These are phyloP conservation scores for Candida insectalens DNA, from an alignment of 805 yeast species.

Conservation along the genomic window DNA sequence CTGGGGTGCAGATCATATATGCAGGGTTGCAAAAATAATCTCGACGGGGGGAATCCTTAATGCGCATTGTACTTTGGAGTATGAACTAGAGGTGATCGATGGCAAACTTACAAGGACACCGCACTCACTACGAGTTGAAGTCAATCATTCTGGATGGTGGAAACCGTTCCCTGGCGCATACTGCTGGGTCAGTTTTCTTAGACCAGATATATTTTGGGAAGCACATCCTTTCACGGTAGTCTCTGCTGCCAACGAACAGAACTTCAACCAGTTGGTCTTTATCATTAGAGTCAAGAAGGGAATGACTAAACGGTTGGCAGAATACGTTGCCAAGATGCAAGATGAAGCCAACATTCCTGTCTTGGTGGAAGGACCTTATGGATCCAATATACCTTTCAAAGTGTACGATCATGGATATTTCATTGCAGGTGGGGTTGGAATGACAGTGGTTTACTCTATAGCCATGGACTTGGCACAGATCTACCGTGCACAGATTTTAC, in stretches of 20 bases:
- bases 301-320: constrained; percentile 33
- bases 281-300: constrained; percentile 45
- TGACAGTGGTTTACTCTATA: constrained; percentile 45
- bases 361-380: constrained; percentile 56
- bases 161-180: constrained; percentile 51
- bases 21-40: constrained; percentile 44
- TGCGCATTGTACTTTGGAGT: constrained; percentile 32
- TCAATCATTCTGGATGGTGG: constrained; percentile 47
- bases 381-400: constrained; percentile 36
- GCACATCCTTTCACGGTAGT: constrained; percentile 61
- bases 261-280: constrained; percentile 33
- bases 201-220: constrained; percentile 43
- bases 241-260: constrained; percentile 29
- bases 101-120: constrained; percentile 7
- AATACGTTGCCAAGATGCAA: constrained; percentile 23
- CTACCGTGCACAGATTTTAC: constrained; percentile 18
- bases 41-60: constrained; percentile 50
- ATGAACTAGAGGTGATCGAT: constrained; percentile 8
- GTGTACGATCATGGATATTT: constrained; percentile 38
- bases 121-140: constrained; percentile 37
- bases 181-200: constrained; percentile 44
- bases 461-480: constrained; percentile 30
- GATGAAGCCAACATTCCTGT: constrained; percentile 29
- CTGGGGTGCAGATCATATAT: constrained; percentile 61
- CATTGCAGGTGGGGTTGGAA: constrained; percentile 58